Evolutionary conservation across 2,329 filamentous ascomycete species (phyloP), one percentile per base, ranked within the genome.

Genomic region (Penicillium sp.): DNA sequence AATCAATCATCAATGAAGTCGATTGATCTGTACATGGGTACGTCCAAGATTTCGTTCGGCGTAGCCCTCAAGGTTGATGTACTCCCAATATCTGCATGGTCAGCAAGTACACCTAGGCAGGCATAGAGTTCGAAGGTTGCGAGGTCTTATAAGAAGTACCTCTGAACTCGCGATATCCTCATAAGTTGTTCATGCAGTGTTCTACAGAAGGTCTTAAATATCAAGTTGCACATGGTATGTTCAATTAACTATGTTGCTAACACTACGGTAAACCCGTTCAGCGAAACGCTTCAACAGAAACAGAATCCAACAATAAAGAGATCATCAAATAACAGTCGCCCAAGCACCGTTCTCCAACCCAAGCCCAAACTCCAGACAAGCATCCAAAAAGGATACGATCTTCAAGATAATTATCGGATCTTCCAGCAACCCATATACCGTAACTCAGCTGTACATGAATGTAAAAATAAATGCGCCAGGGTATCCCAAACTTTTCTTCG

Each of bases 401-500:
- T 31, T 26, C 54, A 57, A 57, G 56, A 54, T 29, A 61, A 65
- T 59, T 54, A 65, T 59, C 59, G 55, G 55, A 65, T 67, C 59
- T 65, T 52, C 57, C 57, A 65, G 58, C 62, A 66, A 60, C 56
- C 58, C 60, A 57, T 48, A 57, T 55, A 59, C 60, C 54, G 59
- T 59, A 65, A 62, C 52, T 58, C 61, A 60, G 50, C 65, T 67
- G 52, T 65, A 64, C 67, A 68, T 58, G 62, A 68, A 67, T 54
- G 55, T 51, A 60, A 61, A 42, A 42, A 42, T 3, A 42, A 57
- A 48, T 62, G 52, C 61, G 61, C 60, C 61, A 50, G 52, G 58
- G 56, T 59, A 54, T 59, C 55, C 49, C 57, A 33, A 44, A 52
- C 51, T 56, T 58, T 59, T 52, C 22, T 27, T 39, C 9, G n/a